These are phyloP conservation scores for Castanea sativa DNA, from an alignment of 306 rosid genomes.

Conservation along the genomic window DNA sequence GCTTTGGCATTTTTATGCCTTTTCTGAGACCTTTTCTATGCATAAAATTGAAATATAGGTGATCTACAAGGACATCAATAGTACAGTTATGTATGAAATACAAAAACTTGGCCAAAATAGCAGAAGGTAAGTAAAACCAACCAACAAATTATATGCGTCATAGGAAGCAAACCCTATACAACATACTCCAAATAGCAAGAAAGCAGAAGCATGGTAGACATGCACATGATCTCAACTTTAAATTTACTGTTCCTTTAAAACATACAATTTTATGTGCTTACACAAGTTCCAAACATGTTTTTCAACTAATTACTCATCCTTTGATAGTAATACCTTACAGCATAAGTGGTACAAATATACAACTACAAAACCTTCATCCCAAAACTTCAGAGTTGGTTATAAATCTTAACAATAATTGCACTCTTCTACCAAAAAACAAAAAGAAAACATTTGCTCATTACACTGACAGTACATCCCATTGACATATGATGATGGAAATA, in stretches of 20 bases:
- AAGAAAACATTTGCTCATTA: background rate
- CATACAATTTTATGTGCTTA: background rate
- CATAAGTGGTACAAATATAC: no score
- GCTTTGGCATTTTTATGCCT: background rate
- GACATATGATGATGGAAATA: background rate
- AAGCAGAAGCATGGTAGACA: no score
- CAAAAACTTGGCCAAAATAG: background rate
- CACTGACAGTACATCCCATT: no score
- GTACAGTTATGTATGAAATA: background rate
- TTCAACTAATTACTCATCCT: no score
- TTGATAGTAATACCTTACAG: no score
- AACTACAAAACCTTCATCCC: no score
- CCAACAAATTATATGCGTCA: background rate
- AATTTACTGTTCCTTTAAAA: background rate
- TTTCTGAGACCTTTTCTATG: background rate
- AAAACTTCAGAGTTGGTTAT: no score
- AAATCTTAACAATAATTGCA: no score
- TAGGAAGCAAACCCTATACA: background rate
- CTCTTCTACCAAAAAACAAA: background rate
- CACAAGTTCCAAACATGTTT: background rate
- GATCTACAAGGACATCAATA: background rate
- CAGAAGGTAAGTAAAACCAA: background rate
- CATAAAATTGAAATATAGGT: background rate
- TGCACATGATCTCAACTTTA: background rate
- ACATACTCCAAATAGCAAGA: background rate